Conservation (phyloP, 1,284 basidiomycete genomes). For the Cutaneotrichosporon curvatum region DNA sequence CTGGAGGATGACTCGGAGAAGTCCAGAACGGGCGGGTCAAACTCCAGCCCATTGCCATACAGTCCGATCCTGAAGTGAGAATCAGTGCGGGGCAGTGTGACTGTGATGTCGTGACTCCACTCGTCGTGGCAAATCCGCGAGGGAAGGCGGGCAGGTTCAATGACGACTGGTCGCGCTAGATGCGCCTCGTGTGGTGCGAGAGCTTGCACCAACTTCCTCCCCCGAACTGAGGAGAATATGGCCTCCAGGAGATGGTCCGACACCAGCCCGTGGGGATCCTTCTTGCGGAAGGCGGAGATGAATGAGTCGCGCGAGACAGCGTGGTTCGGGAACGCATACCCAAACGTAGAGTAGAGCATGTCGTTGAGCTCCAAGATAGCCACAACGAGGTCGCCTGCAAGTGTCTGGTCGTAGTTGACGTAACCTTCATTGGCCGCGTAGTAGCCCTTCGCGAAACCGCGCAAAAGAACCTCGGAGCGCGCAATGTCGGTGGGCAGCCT, state of each 20-base stretch:
- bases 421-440: conserved; percentile 74
- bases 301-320: conserved; percentile 65
- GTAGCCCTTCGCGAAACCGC: conserved; percentile 77
- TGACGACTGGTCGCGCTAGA: conserved; percentile 48
- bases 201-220: conserved; percentile 66
- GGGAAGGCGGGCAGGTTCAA: conserved; percentile 64
- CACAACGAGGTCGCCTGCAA: conserved; percentile 69
- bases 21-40: conserved; percentile 72
- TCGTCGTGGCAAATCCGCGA: conserved; percentile 70
- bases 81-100: conserved; percentile 75
- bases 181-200: conserved; percentile 47
- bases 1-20: conserved; percentile 68
- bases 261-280: conserved; percentile 62
- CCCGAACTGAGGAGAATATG: conserved; percentile 67
- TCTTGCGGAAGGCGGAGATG: conserved; percentile 65
- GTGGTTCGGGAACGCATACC: conserved; percentile 58
- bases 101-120: conserved; percentile 74
- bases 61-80: conserved; percentile 69
- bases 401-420: conserved; percentile 68
- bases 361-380: conserved; percentile 64
- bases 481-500: conserved; percentile 55
- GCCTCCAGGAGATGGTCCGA: conserved; percentile 65
- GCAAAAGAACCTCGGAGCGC: conserved; percentile 56
- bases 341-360: conserved; percentile 39
- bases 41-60: conserved; percentile 72